phyloP scores from a whole-genome alignment of 768 basidiomycete genomes.

The Tulasnella sp. region DNA sequence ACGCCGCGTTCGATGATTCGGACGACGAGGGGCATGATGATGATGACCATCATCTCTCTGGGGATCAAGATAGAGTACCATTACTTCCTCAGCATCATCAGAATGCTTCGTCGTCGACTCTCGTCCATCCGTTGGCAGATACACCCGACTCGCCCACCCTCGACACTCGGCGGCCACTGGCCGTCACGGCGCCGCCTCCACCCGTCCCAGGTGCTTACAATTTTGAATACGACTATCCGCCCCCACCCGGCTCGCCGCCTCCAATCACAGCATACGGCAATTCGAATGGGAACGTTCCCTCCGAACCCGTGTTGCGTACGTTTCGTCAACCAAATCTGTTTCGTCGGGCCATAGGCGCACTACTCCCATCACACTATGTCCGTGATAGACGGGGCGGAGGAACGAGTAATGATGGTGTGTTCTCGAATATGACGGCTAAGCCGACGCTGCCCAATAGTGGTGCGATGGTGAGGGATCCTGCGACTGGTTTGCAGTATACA shows the following conservation, averaged over 20 bases:
- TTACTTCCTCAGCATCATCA: conserved; percentile 23
- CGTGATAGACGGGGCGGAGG: conserved; percentile 46
- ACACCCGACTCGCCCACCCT: conserved; percentile 17
- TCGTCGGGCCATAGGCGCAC: conserved; percentile 43
- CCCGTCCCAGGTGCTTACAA: conserved; percentile 46
- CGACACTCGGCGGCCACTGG: conserved; percentile 7
- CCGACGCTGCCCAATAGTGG: conserved; percentile 40
- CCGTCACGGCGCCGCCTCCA: neutral
- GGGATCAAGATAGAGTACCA: conserved; percentile 35
- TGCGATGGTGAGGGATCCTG: conserved; percentile 33
- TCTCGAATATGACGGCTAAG: conserved; percentile 87
- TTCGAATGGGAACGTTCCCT: conserved; percentile 53
- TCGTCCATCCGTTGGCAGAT: conserved; percentile 24
- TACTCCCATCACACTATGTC: conserved; percentile 54
- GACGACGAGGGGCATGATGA: conserved; percentile 43
- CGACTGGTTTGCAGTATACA: conserved; percentile 38
- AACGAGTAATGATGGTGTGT: conserved; percentile 83
- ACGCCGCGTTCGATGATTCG: conserved; percentile 69
- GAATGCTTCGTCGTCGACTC: conserved; percentile 5
- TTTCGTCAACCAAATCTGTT: conserved; percentile 34
- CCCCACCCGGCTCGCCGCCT: conserved; percentile 73
- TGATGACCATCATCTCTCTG: conserved; percentile 26
- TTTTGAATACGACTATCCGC: conserved; percentile 74
- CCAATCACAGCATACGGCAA: conserved; percentile 56
- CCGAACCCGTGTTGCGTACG: conserved; percentile 33